phyloP scores from a whole-genome alignment of 306 rosid genomes.

The Cucumis melo region DNA sequence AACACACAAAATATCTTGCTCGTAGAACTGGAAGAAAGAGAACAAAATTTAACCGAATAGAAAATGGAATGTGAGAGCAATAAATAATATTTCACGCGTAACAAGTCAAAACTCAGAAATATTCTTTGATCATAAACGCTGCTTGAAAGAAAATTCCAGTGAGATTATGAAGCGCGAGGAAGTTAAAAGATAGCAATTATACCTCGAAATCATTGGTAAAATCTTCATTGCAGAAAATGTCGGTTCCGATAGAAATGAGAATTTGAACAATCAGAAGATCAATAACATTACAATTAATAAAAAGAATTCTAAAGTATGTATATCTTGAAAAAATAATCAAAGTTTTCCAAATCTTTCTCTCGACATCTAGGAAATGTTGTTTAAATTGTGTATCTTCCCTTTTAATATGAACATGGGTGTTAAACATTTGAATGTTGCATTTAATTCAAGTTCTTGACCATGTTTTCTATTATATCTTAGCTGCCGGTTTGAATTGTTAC shows the following conservation, averaged over 20 bases:
- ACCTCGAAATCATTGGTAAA: background rate
- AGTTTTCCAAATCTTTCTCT: too few relatives aligned
- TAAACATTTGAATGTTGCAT: too few relatives aligned
- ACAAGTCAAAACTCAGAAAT: constrained; percentile 1
- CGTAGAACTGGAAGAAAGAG: background rate
- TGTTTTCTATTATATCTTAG: too few relatives aligned
- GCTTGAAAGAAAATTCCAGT: background rate
- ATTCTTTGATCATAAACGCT: constrained; percentile 3
- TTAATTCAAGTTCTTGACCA: too few relatives aligned
- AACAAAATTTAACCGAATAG: background rate
- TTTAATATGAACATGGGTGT: too few relatives aligned
- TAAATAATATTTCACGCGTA: background rate
- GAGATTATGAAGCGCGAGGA: background rate
- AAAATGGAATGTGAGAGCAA: background rate
- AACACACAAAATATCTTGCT: background rate
- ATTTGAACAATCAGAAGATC: background rate
- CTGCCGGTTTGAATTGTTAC: too few relatives aligned
- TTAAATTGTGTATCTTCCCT: too few relatives aligned
- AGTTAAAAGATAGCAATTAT: background rate
- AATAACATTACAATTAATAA: too few relatives aligned
- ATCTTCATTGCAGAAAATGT: background rate
- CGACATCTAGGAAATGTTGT: too few relatives aligned
- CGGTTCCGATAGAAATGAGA: constrained; percentile 3
- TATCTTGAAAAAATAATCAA: too few relatives aligned
- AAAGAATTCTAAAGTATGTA: too few relatives aligned